Conservation (phyloP, 768 basidiomycete species). For the Kwoniella shandongensis region DNA sequence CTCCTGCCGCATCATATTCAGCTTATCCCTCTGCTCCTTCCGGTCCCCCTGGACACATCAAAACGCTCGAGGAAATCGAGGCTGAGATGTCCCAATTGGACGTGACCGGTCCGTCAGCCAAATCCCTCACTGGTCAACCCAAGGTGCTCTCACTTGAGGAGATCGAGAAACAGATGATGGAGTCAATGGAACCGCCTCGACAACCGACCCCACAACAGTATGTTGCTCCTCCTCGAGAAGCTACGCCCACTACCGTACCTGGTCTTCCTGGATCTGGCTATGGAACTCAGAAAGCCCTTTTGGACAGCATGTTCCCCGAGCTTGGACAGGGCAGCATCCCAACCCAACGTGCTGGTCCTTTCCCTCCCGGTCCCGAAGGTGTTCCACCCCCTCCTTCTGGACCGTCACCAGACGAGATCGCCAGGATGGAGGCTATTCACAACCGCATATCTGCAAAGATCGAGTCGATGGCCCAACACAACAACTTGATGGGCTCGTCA, state of each 20-base stretch:
- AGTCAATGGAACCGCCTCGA: slow-evolving; percentile 21
- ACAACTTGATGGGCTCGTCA: slow-evolving; percentile 54
- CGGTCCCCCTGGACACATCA: slow-evolving; percentile 38
- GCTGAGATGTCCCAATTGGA: slow-evolving; percentile 47
- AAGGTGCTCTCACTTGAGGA: slow-evolving; percentile 46
- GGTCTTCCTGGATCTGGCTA: slow-evolving; percentile 38
- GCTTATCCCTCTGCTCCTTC: slow-evolving; percentile 13
- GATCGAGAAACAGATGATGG: slow-evolving; percentile 49
- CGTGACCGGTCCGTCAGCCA: slow-evolving; percentile 9
- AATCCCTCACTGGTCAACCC: slow-evolving; percentile 22
- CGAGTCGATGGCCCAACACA: slow-evolving; percentile 49
- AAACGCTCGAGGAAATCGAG: slow-evolving; percentile 54
- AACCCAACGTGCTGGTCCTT: slow-evolving; percentile 13
- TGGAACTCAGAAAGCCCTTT: slow-evolving; percentile 40
- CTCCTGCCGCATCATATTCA: slow-evolving; percentile 16
- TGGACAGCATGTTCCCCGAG: slow-evolving; percentile 50
- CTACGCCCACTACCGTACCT: slow-evolving; percentile 26
- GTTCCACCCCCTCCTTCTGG: slow-evolving; percentile 9
- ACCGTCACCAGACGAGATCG: slow-evolving; percentile 36
- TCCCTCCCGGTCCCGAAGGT: slow-evolving; percentile 11
- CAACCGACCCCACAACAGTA: slow-evolving; percentile 17
- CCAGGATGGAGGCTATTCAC: slow-evolving; percentile 31
- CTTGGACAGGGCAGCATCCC: slow-evolving; percentile 19
- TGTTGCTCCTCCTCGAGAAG: slow-evolving; percentile 21
- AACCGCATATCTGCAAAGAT: slow-evolving; percentile 47